Base-by-base conservation (phyloP, 2,329 filamentous ascomycete genomes). In the Chaetomiaceae sp. region DNA sequence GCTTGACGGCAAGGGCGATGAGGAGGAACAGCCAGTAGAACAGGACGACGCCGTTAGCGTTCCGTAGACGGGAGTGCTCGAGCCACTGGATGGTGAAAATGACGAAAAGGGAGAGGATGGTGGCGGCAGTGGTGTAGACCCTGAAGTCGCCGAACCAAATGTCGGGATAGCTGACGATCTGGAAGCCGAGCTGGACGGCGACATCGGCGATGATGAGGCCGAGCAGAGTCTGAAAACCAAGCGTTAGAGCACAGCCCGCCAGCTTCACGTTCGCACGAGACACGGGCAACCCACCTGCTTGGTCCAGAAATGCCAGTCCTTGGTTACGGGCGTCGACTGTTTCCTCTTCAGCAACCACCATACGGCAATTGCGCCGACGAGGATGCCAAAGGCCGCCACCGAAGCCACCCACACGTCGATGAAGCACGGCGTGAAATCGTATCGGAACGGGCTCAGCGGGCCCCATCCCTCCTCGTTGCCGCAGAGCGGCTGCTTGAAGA, bases 341-440 rank as follows among this genome's bases (percentile, higher is more conserved):
- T 83, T 85, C 69, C 81, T 87, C 60, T 77, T 82, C 49, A 90
- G 67, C 46, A 97, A 74, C 74, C 88, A 88, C 82, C 85, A 92
- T 37, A 95, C 72, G 25, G 92, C 89, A 40, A 83, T 76, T 7
- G 83, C 77, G 51, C 93, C 93, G 56, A 85, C 78, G 20, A 96
- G 49, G 20, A 96, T 75, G 14, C 92, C 91, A 72, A 86, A 95
- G 13, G 76, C 77, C 8, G 89, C 88, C 23, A 96, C 87, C 2
- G 78, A 72, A 30, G 87, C 82, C 53, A 97, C 81, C 82, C 89
- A 91, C 19, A 95, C 81, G 67, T 99, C 95, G 62, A 97, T 83
- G 66, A 99, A 99, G 74, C 93, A 99, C 35, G 93, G 92, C 14
- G 93, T 97, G 63, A 99, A 90, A 72, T 99, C 93, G 70, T 89